Evolutionary conservation across 805 yeast species (phyloP).

Genomic region (Wickerhamomyces rabaulensis): DNA sequence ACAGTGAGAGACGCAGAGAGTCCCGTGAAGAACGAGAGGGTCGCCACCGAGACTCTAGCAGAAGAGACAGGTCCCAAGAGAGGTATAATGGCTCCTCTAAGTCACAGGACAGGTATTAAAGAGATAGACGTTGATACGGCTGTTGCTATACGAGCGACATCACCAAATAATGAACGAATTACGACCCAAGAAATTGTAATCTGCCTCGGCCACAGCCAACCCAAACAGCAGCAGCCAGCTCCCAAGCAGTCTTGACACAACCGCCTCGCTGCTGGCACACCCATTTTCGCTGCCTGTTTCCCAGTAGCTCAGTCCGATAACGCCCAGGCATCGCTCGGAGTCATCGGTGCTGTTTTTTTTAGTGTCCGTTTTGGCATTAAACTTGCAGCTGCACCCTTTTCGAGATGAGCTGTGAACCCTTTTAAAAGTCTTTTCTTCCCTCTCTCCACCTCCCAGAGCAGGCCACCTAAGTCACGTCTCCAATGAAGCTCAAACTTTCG

Average conservation of each 20-base stretch:
- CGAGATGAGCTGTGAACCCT: neutral
- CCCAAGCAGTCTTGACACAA: too few relatives aligned
- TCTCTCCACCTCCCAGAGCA: too few relatives aligned
- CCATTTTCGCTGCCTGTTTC: too few relatives aligned
- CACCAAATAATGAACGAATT: neutral
- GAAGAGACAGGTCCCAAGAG: neutral
- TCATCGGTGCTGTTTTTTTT: neutral
- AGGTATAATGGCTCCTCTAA: neutral
- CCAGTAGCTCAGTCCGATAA: neutral
- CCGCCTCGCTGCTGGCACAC: too few relatives aligned
- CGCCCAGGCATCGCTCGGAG: neutral
- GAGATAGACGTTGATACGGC: neutral
- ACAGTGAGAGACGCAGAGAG: slow-evolving; percentile 5
- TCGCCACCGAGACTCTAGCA: neutral
- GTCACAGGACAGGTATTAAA: neutral
- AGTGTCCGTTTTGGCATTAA: neutral
- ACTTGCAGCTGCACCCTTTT: neutral
- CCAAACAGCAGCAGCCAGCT: too few relatives aligned
- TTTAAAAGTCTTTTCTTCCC: neutral
- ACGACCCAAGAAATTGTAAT: neutral
- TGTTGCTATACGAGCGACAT: neutral
- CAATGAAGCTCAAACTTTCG: neutral
- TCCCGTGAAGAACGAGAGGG: neutral
- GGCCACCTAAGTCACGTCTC: neutral
- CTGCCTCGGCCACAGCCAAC: too few relatives aligned